phyloP scores from a whole-genome alignment of 2,329 filamentous ascomycete species.

The Macrophomina pseudophaseolina region DNA sequence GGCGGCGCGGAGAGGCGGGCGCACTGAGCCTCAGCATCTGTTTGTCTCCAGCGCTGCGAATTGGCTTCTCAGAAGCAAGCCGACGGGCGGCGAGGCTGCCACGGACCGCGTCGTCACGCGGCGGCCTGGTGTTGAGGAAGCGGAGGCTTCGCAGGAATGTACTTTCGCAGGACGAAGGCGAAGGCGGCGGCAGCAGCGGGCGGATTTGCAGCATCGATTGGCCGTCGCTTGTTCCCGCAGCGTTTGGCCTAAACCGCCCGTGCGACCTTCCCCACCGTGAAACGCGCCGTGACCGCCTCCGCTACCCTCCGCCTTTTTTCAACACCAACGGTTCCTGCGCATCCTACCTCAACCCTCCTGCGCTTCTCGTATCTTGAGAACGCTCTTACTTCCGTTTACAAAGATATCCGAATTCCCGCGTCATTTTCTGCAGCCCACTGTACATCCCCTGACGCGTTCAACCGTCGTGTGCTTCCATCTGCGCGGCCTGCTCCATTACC shows the following conservation, averaged over 20 bases:
- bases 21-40: neutral
- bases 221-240: constrained; percentile 18
- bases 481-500: neutral
- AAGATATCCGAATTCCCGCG: neutral
- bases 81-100: neutral
- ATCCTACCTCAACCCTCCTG: neutral
- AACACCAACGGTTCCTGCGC: constrained; percentile 9
- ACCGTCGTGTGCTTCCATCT: constrained; percentile 4
- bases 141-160: neutral
- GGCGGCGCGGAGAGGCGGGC: neutral
- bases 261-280: constrained; percentile 9
- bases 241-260: constrained; percentile 1
- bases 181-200: neutral
- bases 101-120: neutral
- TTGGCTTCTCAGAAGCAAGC: neutral
- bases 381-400: too few species aligned
- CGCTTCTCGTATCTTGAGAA: neutral
- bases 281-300: constrained; percentile 15
- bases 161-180: neutral
- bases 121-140: neutral
- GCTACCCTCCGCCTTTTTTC: constrained; percentile 5
- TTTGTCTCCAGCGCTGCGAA: neutral
- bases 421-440: neutral
- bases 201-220: constrained; percentile 12
- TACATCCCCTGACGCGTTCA: neutral